Conservation (phyloP, 2,329 filamentous ascomycete species). For the Talaromyces sp. region DNA sequence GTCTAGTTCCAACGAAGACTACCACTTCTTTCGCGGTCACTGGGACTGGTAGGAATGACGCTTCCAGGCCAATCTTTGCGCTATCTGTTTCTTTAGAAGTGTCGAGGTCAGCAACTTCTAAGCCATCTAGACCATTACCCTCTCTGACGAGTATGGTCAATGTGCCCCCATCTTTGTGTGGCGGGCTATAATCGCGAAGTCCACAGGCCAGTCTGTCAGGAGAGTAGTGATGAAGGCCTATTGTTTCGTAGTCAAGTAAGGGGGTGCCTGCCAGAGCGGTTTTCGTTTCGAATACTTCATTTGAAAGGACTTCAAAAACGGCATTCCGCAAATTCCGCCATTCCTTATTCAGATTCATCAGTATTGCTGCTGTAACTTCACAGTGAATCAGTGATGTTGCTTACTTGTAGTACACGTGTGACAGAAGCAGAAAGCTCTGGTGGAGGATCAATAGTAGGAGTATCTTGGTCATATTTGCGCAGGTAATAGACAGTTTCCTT, state of each 20-base stretch:
- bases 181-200: slow-evolving; percentile 1
- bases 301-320: slow-evolving; percentile 1
- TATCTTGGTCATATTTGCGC: too few relatives aligned
- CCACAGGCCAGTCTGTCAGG: not conserved
- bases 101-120: slow-evolving; percentile 11
- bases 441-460: too few relatives aligned
- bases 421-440: too few relatives aligned
- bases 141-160: slow-evolving; percentile 8
- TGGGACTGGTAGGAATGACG: slow-evolving; percentile 9
- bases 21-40: slow-evolving; percentile 5
- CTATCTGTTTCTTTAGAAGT: slow-evolving; percentile 9
- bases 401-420: too few relatives aligned
- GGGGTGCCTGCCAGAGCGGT: slow-evolving; percentile 5
- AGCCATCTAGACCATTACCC: slow-evolving; percentile 4
- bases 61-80: slow-evolving; percentile 7
- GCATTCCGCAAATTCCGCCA: slow-evolving; percentile 6
- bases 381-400: not conserved
- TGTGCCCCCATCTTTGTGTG: slow-evolving; percentile 13
- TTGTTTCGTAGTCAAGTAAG: slow-evolving; percentile 4
- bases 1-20: slow-evolving; percentile 9
- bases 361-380: too few relatives aligned
- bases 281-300: slow-evolving; percentile 1
- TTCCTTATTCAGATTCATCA: too few relatives aligned
- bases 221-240: slow-evolving; percentile 10
- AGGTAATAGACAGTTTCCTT: too few relatives aligned